Evolutionary conservation across 805 yeast species (phyloP).

Genomic region (Jamesozyma lodderae): DNA sequence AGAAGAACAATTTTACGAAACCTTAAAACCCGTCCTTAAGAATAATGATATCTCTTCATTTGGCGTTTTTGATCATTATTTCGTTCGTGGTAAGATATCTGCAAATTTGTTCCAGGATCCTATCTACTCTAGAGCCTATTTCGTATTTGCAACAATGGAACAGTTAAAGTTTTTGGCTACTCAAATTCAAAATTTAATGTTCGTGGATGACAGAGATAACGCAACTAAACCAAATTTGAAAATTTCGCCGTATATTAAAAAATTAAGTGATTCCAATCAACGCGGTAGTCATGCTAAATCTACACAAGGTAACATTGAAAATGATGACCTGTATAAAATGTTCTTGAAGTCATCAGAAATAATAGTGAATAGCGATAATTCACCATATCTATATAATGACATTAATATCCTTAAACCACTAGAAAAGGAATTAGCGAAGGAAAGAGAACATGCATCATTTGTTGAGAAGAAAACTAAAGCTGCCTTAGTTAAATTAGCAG

Average conservation of each 20-base stretch:
- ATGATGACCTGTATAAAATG: conserved; percentile 25
- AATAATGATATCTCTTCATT: conserved; percentile 22
- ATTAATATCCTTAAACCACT: conserved; percentile 24
- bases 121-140: conserved; percentile 36
- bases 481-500: conserved; percentile 24
- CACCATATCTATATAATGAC: conserved; percentile 18
- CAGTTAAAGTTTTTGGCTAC: conserved; percentile 27
- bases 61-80: conserved; percentile 26
- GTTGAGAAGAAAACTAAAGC: conserved; percentile 16
- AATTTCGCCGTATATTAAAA: conserved; percentile 20
- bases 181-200: conserved; percentile 24
- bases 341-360: conserved; percentile 26
- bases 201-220: conserved; percentile 26
- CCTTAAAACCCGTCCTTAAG: conserved; percentile 12
- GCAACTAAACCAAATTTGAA: conserved; percentile 13
- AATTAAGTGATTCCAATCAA: conserved; percentile 2
- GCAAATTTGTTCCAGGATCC: conserved; percentile 31
- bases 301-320: conserved; percentile 26
- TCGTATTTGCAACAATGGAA: conserved; percentile 29
- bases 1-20: conserved; percentile 23
- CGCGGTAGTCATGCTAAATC: conserved; percentile 6
- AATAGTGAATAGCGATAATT: conserved; percentile 13
- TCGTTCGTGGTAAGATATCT: conserved; percentile 26
- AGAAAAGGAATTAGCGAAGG: conserved; percentile 20
- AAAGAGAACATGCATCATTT: conserved; percentile 12